These are phyloP conservation scores for Thuja plicata DNA, from an alignment of 83 land plant species.

Conservation along the genomic window DNA sequence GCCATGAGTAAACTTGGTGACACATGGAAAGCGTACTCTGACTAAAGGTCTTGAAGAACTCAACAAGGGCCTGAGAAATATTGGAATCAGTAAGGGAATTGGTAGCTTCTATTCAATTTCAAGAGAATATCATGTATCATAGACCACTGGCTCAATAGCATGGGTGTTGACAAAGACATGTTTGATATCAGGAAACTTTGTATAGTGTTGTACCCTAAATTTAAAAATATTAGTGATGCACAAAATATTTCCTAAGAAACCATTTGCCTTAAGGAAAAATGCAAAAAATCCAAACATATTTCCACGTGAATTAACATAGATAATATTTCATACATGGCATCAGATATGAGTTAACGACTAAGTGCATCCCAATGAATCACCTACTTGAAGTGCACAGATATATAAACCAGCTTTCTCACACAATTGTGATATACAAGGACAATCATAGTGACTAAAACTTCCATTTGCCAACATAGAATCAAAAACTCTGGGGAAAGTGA, in stretches of 20 bases:
- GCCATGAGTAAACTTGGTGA: too few species aligned
- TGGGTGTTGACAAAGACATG: constrained; percentile 97
- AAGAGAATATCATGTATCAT: not conserved
- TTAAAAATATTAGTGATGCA: too few species aligned
- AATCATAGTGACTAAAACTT: constrained; percentile 94
- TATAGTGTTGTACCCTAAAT: constrained; percentile 78
- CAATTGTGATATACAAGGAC: constrained; percentile 94
- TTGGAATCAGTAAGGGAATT: too few species aligned
- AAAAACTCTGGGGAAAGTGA: constrained; percentile 96
- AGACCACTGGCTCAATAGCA: constrained; percentile 98
- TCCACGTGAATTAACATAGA: not conserved
- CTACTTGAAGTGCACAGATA: constrained; percentile 86
- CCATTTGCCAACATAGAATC: constrained; percentile 99
- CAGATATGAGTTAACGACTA: not conserved
- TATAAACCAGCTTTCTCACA: too few species aligned
- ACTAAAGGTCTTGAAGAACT: constrained; percentile 96
- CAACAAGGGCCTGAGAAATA: constrained; percentile 77
- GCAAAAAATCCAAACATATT: not conserved
- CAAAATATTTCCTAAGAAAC: not conserved
- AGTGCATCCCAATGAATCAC: not conserved
- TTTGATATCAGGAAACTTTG: constrained; percentile 90
- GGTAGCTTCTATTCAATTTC: not conserved
- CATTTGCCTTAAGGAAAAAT: not conserved
- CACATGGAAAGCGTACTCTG: too few species aligned
- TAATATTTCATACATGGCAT: not conserved